Evolutionary conservation across 139 green algal species (phyloP), one percentile per base, ranked within the genome.

Genomic region (Trebouxia sp.): DNA sequence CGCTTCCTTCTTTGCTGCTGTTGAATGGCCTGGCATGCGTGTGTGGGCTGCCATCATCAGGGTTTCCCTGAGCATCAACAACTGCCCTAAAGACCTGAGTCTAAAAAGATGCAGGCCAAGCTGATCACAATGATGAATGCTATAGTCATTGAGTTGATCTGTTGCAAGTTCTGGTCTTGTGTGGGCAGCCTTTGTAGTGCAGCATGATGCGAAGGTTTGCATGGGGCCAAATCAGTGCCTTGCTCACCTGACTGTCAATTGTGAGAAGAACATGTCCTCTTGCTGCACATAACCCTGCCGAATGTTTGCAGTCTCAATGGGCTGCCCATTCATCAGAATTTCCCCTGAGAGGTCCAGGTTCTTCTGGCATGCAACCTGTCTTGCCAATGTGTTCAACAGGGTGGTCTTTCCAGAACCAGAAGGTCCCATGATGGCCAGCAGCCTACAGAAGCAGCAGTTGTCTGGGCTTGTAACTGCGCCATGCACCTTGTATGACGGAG

Each of bases 241-340:
- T 38, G 24, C 72, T 12, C 42, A 80, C 48, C 69, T 70, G 7
- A 93, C 89, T 7, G 89, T 97, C 14, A 96, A 83, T 87, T 94
- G 89, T 15, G 85, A 92, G 88, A 94, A 98, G 85, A 98, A 98
- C 26, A 95, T 82, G 80, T 98, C 93, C n/a, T 97, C 92, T 83
- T 98, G 96, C 76, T 94, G 88, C 15, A 98, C 94, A 82, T 96
- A 98, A 5, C 89, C 94, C 74, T 92, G 82, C 47, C 67, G 53
- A 45, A 75, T 24, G 41, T 20, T 51, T 6, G 65, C 20, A 24
- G 26, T 48, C 22, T 77, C 65, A 14, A 80, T 65, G 5, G 81
- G 78, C 42, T 65, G 32, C 20, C 86, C 87, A 53, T 93, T 94
- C 28, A 89, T 75, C 0, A 81, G 84, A 15, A 93, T 37, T 1